Base-by-base conservation (phyloP, 768 basidiomycete species). In the Suillus clintonianus region DNA sequence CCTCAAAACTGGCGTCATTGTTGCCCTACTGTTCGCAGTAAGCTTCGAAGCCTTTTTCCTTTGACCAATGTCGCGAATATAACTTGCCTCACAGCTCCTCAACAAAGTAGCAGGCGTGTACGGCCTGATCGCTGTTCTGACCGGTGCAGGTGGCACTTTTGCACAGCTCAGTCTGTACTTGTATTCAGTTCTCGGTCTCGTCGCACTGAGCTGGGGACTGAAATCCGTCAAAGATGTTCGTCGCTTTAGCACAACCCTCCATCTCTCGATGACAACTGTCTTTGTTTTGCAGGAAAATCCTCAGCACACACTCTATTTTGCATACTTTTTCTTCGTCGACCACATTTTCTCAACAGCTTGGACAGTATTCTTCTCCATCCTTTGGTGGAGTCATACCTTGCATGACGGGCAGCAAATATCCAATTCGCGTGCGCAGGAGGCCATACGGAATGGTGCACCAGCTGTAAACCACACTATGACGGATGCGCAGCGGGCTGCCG, bases 71-170 rank as follows among this genome's bases (percentile, higher is more conserved):
- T 45, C 47, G 42, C 24, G 45, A 54, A 53, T 22, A 69, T 66
- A 65, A 70, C 55, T 62, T 58, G 65, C 68, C 43, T 68, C 56
- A 30, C 70, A 92, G 92, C 79, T 95, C 60, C 81, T 99, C 68
- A 99, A 99, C 85, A 99, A 99, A 79, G 97, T 96, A 57, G 96
- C 97, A 22, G 97, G 97, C 58, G 86, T 98, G 10, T 99, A 99
- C 74, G 97, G 97, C 61, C 85, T 99, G 62, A 89, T 99, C 63
- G 96, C 95, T 6, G 85, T 95, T 62, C 78, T 95, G 64, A 91
- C 91, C 1, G 96, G 96, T 22, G 90, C 92, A 36, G 94, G 92
- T n/a, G 90, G 91, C n/a, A 89, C 90, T n/a, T 88, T 95, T 68
- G 88, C 91, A 0, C 97, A 99, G 77, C 83, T 98, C 64, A 92